Base-by-base conservation (phyloP, 441 rosid species). In the Pelargonium exstipulatum region DNA sequence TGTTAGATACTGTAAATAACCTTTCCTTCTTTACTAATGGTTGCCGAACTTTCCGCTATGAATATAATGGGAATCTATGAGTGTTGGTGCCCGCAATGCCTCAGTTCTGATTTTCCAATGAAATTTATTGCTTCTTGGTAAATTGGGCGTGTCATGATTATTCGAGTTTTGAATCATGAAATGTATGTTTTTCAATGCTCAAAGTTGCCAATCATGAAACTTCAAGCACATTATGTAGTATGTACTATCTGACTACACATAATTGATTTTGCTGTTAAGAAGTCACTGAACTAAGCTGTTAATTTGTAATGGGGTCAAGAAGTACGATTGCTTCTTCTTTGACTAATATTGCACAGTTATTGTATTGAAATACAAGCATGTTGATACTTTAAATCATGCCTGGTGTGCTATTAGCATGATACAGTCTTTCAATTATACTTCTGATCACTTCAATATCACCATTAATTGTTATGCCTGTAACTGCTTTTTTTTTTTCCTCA, bases 41-140 rank as follows among this genome's bases (percentile, higher is more conserved):
- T 57, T 57, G 32, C 24, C 24, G 62, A 57, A 18, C 62, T 57
- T 20, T 57, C 32, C 4, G 32, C 32, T 9, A 18, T 18, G 62
- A 20, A 57, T 57, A 9, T 57, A 57, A 57, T 20, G 32, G 62
- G 24, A 57, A 57, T 57, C 29, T 57, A 57, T 57, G 62, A 18
- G 62, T 18, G 8, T 57, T 57, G 10, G 12, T 9, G n/a, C 29
- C 32, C 8, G 62, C 62, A 57, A 20, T 57, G 62, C 29, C 29
- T 8, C 3, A 24, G 13, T 20, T 57, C 7, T 57, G 62, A 3
- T 18, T 57, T 18, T 57, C 22, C 12, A 20, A 17, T 57, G 62
- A 57, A 57, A 57, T 57, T 57, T 57, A 57, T 57, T 57, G 62
- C 62, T 57, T 9, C 62, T 6, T 6, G 1, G 62, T 9, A 29